These are phyloP conservation scores for Rhizopus arrhizus DNA, from an alignment of 371 early-diverging fungal genomes.

Conservation along the genomic window DNA sequence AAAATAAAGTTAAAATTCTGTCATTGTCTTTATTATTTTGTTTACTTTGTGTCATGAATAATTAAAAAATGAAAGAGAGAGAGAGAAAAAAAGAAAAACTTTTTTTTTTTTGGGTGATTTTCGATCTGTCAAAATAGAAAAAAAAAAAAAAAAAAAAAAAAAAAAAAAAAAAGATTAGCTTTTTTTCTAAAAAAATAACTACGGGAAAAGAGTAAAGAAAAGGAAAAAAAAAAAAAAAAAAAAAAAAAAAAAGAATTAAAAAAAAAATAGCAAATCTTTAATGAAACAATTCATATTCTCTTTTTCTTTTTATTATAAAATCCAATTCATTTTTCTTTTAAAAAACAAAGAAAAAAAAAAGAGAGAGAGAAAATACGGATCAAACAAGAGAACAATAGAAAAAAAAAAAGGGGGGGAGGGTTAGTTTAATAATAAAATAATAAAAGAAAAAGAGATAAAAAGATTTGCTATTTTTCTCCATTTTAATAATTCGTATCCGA, in stretches of 20 bases:
- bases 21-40: neutral
- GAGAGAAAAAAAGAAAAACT: neutral
- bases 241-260: constrained; percentile 1
- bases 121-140: neutral
- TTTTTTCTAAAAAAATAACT: neutral
- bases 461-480: constrained; percentile 13
- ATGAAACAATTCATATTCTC: too few species aligned
- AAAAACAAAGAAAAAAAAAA: constrained; percentile 5
- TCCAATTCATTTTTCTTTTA: neutral
- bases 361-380: constrained; percentile 5
- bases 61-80: neutral
- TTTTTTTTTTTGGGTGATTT: neutral
- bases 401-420: too few species aligned
- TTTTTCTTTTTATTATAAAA: too few species aligned
- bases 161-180: neutral
- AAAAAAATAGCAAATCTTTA: too few species aligned
- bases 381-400: too few species aligned
- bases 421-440: too few species aligned
- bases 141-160: constrained; percentile 6
- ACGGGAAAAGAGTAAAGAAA: neutral
- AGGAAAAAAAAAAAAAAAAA: constrained; percentile 8
- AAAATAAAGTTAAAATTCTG: neutral
- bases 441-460: too few species aligned
- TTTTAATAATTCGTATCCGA: constrained; percentile 20
- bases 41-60: constrained; percentile 28